Conservation (phyloP, 257 asterid species). For the Plantago elongata region DNA sequence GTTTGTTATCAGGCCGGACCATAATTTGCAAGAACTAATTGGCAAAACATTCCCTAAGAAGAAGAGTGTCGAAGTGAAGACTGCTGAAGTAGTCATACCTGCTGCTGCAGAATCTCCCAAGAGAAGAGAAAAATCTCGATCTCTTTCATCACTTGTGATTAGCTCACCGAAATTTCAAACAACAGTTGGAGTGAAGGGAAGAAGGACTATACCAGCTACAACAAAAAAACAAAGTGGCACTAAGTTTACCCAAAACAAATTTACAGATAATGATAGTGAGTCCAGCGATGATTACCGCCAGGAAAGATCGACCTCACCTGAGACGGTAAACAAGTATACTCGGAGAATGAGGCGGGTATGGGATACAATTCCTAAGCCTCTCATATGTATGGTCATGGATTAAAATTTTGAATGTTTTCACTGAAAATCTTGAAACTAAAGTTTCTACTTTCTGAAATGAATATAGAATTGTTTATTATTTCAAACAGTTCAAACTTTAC, state of each 20-base stretch:
- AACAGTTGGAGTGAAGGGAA: constrained; percentile 42
- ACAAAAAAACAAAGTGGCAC: constrained; percentile 35
- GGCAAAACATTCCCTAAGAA: constrained; percentile 54
- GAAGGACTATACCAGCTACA: constrained; percentile 42
- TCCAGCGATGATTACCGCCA: constrained; percentile 16
- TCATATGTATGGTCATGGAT: constrained; percentile 9
- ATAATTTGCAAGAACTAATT: constrained; percentile 48
- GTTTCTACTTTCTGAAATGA: too few species aligned
- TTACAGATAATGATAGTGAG: constrained; percentile 39
- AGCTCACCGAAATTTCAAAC: constrained; percentile 53
- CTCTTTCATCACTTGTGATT: constrained; percentile 57
- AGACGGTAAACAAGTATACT: constrained; percentile 44
- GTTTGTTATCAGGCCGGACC: constrained; percentile 44
- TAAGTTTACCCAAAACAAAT: constrained; percentile 41
- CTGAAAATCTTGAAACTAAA: background rate
- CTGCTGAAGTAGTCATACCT: constrained; percentile 39
- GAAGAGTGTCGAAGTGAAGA: constrained; percentile 29
- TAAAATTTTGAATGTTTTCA: constrained; percentile 1
- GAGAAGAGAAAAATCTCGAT: constrained; percentile 47
- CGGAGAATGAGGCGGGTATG: constrained; percentile 61
- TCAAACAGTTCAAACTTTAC: too few species aligned
- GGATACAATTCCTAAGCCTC: constrained; percentile 7
- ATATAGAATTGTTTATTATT: too few species aligned
- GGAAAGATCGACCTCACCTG: constrained; percentile 68
- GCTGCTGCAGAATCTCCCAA: constrained; percentile 38